Conservation (phyloP, 345 rosid genomes). For the Gossypium bickii region DNA sequence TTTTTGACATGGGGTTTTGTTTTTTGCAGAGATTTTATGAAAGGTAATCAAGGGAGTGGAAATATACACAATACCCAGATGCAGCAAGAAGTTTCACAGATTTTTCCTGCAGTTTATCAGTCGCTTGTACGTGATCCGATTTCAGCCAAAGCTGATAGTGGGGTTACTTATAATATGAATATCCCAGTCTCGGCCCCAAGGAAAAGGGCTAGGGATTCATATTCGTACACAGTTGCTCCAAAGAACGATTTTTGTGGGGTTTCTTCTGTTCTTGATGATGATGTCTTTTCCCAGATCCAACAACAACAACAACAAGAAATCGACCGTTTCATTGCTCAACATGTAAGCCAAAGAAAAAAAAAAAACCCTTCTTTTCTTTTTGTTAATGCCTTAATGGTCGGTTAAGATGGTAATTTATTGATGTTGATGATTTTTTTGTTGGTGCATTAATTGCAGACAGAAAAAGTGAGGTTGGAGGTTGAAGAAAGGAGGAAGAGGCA, state of each 20-base stretch:
- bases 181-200: constrained; percentile 24
- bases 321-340: constrained; percentile 47
- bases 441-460: constrained; percentile 29
- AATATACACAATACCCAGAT: constrained; percentile 34
- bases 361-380: background rate
- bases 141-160: constrained; percentile 42
- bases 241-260: constrained; percentile 32
- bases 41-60: constrained; percentile 32
- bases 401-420: background rate
- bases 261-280: constrained; percentile 34
- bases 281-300: constrained; percentile 42
- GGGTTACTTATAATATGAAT: constrained; percentile 42
- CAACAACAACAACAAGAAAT: constrained; percentile 57
- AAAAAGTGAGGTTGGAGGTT: constrained; percentile 55
- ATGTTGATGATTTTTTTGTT: background rate
- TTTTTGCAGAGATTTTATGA: constrained; percentile 38
- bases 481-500: constrained; percentile 56
- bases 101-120: constrained; percentile 27
- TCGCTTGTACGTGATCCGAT: constrained; percentile 32
- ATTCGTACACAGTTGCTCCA: constrained; percentile 27
- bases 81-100: constrained; percentile 24
- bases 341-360: constrained; percentile 25
- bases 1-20: background rate
- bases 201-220: constrained; percentile 45
- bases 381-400: background rate